These are phyloP conservation scores for Diospyros kaki DNA, from an alignment of 148 eudicot genomes.

Conservation along the genomic window DNA sequence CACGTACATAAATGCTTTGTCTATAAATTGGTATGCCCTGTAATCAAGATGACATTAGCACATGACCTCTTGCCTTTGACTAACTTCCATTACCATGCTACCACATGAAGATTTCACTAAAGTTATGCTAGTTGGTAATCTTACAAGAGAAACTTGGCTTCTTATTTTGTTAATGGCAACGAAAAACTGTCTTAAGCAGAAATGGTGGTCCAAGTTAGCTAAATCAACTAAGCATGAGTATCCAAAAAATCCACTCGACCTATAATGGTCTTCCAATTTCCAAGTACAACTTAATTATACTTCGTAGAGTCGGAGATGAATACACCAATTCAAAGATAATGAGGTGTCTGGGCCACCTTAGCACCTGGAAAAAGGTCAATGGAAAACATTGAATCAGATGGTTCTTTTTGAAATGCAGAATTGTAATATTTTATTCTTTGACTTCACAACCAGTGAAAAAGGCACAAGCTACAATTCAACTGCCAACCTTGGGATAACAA, in stretches of 20 bases:
- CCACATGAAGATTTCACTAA: not conserved
- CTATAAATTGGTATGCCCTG: not conserved
- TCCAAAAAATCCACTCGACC: conserved; percentile 1
- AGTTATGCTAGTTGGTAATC: not conserved
- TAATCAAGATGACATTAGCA: not conserved
- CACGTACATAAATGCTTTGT: not conserved
- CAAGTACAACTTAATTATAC: conserved; percentile 11
- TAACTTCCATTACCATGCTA: too few relatives aligned
- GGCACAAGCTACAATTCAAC: not conserved
- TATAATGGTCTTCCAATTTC: conserved; percentile 9
- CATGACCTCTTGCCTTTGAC: not conserved
- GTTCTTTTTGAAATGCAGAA: conserved; percentile 7
- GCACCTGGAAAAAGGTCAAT: conserved; percentile 18
- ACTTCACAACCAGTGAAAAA: conserved; percentile 10
- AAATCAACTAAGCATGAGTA: conserved; percentile 3
- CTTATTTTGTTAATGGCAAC: conserved; percentile 6
- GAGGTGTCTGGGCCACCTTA: conserved; percentile 13
- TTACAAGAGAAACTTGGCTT: not conserved
- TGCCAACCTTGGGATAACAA: not conserved
- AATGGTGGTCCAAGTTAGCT: not conserved
- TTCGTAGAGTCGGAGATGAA: conserved; percentile 17
- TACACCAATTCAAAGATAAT: conserved; percentile 18
- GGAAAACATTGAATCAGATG: conserved; percentile 19
- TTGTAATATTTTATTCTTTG: conserved; percentile 3
- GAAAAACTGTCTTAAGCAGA: not conserved